Base-by-base conservation (phyloP, 305 asterid species). In the Ilex paraguariensis region DNA sequence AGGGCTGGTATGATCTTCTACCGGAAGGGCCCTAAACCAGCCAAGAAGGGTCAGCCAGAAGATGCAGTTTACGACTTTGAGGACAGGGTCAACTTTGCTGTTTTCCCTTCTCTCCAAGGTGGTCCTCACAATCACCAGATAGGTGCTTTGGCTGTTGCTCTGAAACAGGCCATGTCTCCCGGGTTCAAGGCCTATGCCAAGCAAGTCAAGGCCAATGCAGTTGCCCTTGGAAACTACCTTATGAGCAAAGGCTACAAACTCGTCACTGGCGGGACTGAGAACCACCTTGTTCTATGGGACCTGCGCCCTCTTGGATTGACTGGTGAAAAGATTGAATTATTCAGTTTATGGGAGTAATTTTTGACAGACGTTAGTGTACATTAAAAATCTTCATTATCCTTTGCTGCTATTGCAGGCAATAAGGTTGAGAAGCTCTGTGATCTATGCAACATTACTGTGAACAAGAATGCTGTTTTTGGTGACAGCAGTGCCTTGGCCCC, bases 121-220 rank as follows among this genome's bases (percentile, higher is more conserved):
- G 98, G 98, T 53, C 96, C 98, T 4, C 98, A 91, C 85, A 91
- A 91, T 73, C 96, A 91, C 80, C 98, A 91, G 70, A 91, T 91
- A 15, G 98, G 95, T 49, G 98, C 98, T 62, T 84, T 91, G 72
- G 98, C 95, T 67, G 95, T 91, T 56, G 98, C 96, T 65, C 75
- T 91, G 80, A 88, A 91, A 77, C 98, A 91, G 78, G 96, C 84
- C 0, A 67, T 69, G 73, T 15, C 91, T 57, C 96, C 98, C 59
- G 95, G 84, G 48, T 91, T 88, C 71, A 91, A 91, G 89, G 85
- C 67, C 42, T 91, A 91, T 74, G 96, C 96, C 63, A 85, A 88
- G 84, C 96, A 88, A 75, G 95, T 91, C 31, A 83, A 82, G 80
- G 95, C 95, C 65, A 91, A 91, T 60, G 95, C 98, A 2, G 96